Conservation (phyloP, 2,329 filamentous ascomycete species). For the Alternaria incomplexa region DNA sequence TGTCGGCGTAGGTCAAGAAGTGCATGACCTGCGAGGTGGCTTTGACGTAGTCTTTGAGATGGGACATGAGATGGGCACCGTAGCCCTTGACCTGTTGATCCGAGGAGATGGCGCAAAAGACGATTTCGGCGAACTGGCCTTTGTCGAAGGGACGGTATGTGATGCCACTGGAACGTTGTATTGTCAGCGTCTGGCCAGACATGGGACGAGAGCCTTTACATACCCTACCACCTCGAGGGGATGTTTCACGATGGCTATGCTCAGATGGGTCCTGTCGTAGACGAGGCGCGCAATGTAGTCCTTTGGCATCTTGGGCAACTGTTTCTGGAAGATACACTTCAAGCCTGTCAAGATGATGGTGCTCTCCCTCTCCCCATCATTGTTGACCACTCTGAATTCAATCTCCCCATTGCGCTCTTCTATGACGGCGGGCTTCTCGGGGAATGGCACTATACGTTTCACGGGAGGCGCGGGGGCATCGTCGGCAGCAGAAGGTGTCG, state of each 20-base stretch:
- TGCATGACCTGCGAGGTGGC: conserved; percentile 97
- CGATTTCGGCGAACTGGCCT: conserved; percentile 94
- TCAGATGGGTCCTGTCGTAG: conserved; percentile 94
- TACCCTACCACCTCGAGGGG: conserved; percentile 86
- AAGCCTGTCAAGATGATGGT: conserved; percentile 93
- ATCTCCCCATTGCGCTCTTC: conserved; percentile 95
- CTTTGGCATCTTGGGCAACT: conserved; percentile 98
- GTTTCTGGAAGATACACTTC: conserved; percentile 98
- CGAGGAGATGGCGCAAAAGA: conserved; percentile 96
- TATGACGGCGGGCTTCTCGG: conserved; percentile 90
- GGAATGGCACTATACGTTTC: conserved; percentile 78
- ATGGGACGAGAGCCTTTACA: conserved; percentile 20
- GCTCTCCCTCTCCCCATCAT: conserved; percentile 85
- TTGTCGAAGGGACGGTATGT: conserved; percentile 94
- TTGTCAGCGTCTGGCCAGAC: background rate
- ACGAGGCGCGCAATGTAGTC: conserved; percentile 98
- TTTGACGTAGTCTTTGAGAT: conserved; percentile 97
- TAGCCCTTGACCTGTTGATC: conserved; percentile 99
- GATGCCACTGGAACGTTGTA: conserved; percentile 70
- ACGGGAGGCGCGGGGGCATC: conserved; percentile 49
- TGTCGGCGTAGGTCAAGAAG: conserved; percentile 97
- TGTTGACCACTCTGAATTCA: conserved; percentile 97
- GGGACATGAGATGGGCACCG: conserved; percentile 96
- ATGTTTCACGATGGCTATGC: conserved; percentile 96
- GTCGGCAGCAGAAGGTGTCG: conserved; percentile 39